Conservation (phyloP, 75 land plant genomes). For the Azolla pinnata region DNA sequence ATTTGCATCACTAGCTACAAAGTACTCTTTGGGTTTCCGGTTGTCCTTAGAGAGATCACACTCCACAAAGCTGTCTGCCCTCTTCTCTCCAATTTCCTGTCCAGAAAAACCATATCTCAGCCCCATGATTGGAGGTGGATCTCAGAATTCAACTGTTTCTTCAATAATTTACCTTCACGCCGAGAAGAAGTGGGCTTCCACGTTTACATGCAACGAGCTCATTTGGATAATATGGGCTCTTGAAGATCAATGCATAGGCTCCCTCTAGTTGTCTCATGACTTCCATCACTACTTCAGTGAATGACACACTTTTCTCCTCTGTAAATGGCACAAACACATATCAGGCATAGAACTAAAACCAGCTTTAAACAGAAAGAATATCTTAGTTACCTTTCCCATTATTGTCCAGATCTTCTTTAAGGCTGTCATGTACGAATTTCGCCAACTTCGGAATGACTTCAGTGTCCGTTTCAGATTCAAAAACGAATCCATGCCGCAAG, state of each 20-base stretch:
- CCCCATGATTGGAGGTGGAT: too few species aligned
- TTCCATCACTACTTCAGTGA: constrained; percentile 91
- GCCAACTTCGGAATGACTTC: constrained; percentile 98
- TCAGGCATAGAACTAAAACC: background rate
- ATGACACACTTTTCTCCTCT: constrained; percentile 54
- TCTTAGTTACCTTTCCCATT: constrained; percentile 31
- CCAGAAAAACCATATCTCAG: background rate
- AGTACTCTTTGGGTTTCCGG: constrained; percentile 75
- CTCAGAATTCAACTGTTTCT: too few species aligned
- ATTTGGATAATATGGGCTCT: constrained; percentile 91
- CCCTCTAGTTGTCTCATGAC: constrained; percentile 99
- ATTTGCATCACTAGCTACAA: constrained; percentile 87
- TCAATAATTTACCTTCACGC: constrained; percentile 77
- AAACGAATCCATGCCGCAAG: constrained; percentile 73
- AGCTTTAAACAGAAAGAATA: background rate
- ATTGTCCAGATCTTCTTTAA: constrained; percentile 36
- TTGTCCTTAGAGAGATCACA: constrained; percentile 23
- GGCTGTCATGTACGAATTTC: constrained; percentile 70
- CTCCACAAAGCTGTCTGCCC: constrained; percentile 17
- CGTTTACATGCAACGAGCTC: constrained; percentile 95
- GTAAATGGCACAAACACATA: constrained; percentile 6
- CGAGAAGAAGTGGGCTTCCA: constrained; percentile 91
- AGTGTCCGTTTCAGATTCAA: constrained; percentile 95
- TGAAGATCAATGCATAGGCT: constrained; percentile 95
- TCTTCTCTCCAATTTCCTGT: constrained; percentile 26